Evolutionary conservation across 1,284 basidiomycete genomes (phyloP).

Genomic region (Abortiporus biennis): DNA sequence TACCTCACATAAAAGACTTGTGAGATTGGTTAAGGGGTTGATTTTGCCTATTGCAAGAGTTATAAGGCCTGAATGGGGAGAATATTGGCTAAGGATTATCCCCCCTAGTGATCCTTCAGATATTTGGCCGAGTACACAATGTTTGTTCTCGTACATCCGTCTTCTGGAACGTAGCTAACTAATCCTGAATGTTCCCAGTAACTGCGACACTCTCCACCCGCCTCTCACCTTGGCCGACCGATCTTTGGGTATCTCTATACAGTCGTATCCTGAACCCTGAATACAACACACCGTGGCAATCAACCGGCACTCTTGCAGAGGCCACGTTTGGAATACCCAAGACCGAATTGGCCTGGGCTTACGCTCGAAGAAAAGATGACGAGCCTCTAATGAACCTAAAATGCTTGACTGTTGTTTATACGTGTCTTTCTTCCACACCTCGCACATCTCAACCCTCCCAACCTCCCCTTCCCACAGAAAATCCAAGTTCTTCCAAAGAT

Average conservation of each 20-base stretch:
- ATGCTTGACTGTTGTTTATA: no score
- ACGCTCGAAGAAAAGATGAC: no score
- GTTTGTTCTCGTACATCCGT: background rate
- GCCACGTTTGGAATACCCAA: no score
- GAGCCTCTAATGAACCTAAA: no score
- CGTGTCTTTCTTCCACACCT: no score
- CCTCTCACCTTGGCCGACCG: constrained; percentile 65
- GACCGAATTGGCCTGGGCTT: no score
- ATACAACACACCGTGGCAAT: background rate
- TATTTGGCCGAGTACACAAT: constrained; percentile 45
- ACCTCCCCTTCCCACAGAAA: no score
- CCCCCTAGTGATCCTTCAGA: constrained; percentile 53
- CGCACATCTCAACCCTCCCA: no score
- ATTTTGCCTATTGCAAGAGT: constrained; percentile 63
- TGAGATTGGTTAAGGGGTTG: constrained; percentile 55
- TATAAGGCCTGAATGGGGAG: constrained; percentile 76
- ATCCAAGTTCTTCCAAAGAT: no score
- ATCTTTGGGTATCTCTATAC: constrained; percentile 58
- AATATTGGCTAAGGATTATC: constrained; percentile 82
- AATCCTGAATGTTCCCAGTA: no score
- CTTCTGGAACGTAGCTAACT: background rate
- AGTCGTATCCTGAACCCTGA: constrained; percentile 61
- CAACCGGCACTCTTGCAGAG: no score
- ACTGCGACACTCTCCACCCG: no score
- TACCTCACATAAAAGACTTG: constrained; percentile 48